Conservation (phyloP, 805 yeast genomes). For the Zygosaccharomyces lentus region DNA sequence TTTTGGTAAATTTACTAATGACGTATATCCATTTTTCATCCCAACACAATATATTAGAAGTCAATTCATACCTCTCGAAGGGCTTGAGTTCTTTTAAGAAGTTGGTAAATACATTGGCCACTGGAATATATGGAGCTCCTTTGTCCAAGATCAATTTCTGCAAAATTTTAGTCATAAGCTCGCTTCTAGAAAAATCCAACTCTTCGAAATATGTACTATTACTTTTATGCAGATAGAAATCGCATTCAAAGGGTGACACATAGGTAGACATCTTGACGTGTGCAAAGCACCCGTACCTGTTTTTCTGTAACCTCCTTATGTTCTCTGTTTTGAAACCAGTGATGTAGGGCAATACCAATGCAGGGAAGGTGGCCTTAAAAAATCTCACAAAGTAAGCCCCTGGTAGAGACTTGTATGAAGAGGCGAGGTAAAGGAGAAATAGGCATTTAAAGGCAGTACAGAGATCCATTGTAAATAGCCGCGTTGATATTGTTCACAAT, state of each 20-base stretch:
- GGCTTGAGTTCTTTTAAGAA: slow-evolving; percentile 73
- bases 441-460: slow-evolving; percentile 14
- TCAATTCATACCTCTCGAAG: slow-evolving; percentile 52
- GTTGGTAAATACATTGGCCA: slow-evolving; percentile 63
- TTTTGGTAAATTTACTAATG: slow-evolving; percentile 53
- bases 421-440: slow-evolving; percentile 18
- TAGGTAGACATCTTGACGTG: slow-evolving; percentile 45
- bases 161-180: slow-evolving; percentile 53
- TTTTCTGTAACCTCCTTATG: slow-evolving; percentile 18
- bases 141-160: slow-evolving; percentile 50
- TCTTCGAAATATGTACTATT: slow-evolving; percentile 83
- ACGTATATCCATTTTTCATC: slow-evolving; percentile 83
- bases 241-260: slow-evolving; percentile 77
- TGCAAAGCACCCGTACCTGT: slow-evolving; percentile 38
- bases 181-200: slow-evolving; percentile 72
- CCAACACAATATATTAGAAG: slow-evolving; percentile 69
- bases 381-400: slow-evolving; percentile 62
- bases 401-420: slow-evolving; percentile 59
- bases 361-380: slow-evolving; percentile 43
- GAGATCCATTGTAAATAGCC: slow-evolving; percentile 4
- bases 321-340: slow-evolving; percentile 22
- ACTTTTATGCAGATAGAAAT: slow-evolving; percentile 80
- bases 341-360: slow-evolving; percentile 39
- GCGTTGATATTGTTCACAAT: background rate
- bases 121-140: slow-evolving; percentile 60